Base-by-base conservation (phyloP, 2,329 filamentous ascomycete genomes). In the Hypoxylon sp. region DNA sequence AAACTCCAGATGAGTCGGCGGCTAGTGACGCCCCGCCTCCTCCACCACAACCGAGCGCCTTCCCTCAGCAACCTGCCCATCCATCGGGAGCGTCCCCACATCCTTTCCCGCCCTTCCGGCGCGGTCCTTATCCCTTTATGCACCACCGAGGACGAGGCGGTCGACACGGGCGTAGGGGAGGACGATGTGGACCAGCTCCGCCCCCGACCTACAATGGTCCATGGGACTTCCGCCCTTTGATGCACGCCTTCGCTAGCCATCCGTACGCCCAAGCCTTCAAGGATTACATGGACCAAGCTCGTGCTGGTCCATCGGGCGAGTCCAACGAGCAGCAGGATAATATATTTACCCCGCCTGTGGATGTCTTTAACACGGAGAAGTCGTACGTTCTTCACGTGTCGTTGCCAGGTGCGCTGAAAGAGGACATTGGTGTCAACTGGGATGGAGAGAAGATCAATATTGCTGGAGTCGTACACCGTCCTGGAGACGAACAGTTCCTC, bases 351-450 rank as follows among this genome's bases (percentile, higher is more conserved):
- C 90, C 91, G 0, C 87, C 90, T n/a, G 81, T 89, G 58, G 93
- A 96, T 75, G 80, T 94, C 68, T 96, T 95, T 81, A 86, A 90
- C 75, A 91, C 89, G 4, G 78, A 87, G 5, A 78, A 80, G 30
- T 79, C 87, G 12, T 93, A 89, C 75, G 81, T 93, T 44, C 80
- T 96, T 7, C 92, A 96, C 77, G 81, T 93, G 72, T 89, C 91
- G 0, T 83, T 96, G 0, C 91, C 93, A 0, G 93, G 93, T 24
- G 92, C 90, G 1, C 89, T 89, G 79, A 94, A 93, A 78, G 86
- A 92, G 72, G 91, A 96, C 73, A 81, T 96, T 4, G 90, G 86
- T 61, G 87, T 96, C 46, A 89, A 89, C 76, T 96, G 91, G 87
- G 88, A 95, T 70, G 83, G 86, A 0, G 89, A 92, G 62, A 87